phyloP scores from a whole-genome alignment of 495 filamentous ascomycete species.

The Parathielavia appendiculata region DNA sequence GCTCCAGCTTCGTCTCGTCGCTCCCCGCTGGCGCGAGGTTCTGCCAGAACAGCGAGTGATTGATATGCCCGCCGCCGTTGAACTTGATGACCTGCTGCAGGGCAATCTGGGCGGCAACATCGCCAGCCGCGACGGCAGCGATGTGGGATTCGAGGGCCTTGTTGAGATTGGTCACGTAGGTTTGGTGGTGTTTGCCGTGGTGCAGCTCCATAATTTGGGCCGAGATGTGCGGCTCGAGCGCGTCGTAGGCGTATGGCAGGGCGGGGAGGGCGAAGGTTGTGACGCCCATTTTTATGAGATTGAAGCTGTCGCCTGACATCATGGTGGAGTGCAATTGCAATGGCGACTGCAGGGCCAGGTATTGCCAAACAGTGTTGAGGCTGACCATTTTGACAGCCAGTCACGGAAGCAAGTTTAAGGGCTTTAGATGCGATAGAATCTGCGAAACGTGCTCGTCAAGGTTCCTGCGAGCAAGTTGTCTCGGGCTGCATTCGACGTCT shows the following conservation, averaged over 20 bases:
- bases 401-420: not conserved
- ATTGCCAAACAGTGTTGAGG: constrained; percentile 26
- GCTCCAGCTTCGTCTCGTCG: constrained; percentile 58
- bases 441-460: constrained; percentile 22
- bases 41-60: constrained; percentile 92
- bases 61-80: constrained; percentile 87
- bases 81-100: constrained; percentile 79
- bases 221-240: constrained; percentile 85
- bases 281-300: constrained; percentile 29
- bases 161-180: constrained; percentile 70
- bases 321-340: constrained; percentile 21
- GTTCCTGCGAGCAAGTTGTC: constrained; percentile 3
- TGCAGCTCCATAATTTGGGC: constrained; percentile 93
- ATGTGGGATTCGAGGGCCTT: constrained; percentile 50
- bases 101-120: constrained; percentile 59
- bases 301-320: constrained; percentile 21
- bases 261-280: constrained; percentile 36
- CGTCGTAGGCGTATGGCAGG: constrained; percentile 49
- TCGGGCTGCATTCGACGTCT: not conserved
- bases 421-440: not conserved
- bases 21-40: constrained; percentile 69
- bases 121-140: constrained; percentile 45
- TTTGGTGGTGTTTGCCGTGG: constrained; percentile 66
- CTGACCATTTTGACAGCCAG: constrained; percentile 29
- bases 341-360: constrained; percentile 27